Evolutionary conservation across 129 eudicot species (phyloP), one percentile per base, ranked within the genome.

Genomic region (Rutidosis leptorrhynchoides): DNA sequence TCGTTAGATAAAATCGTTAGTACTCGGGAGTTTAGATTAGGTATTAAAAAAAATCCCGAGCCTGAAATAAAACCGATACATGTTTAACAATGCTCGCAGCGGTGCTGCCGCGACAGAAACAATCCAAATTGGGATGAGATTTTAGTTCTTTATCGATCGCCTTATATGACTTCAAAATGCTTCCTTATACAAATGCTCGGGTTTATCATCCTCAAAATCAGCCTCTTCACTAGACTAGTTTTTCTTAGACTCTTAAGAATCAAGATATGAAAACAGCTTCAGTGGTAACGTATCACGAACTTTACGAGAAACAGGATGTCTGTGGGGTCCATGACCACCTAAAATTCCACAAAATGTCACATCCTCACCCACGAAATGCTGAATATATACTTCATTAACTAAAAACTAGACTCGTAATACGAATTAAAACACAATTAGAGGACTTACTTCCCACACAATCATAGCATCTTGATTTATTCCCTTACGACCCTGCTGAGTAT

Each of bases 311-410:
- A 94, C 99, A 23, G 89, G 86, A 83, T 94, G 99, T 25, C 99
- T 97, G 16, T 94, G 89, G n/a, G 99, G 99, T 27, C 99, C 99
- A 63, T 94, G 99, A 22, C 99, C 99, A 72, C 89, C 99, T 65
- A 94, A 94, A 11, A 94, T 82, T 30, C 99, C 99, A 71, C 97
- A 94, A 68, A 94, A 89, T 9, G 82, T 89, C 67, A 80, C 83
- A 81, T 89, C 99, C 7, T 86, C 99, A 0, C 67, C 69, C 89
- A 86, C 86, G 71, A 86, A 89, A 83, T 94, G 93, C 99, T 94
- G 60, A 62, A 84, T 22, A 43, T 17, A 75, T 21, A 26, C 55
- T n/a, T n/a, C n/a, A n/a, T 60, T 35, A n/a, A n/a, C n/a, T n/a
- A 43, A n/a, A 59, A 29, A 30, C 25, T 30, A 28, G 20, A 26